Conservation (phyloP, 2,329 filamentous ascomycete species). For the Dothiorella sarmentorum region DNA sequence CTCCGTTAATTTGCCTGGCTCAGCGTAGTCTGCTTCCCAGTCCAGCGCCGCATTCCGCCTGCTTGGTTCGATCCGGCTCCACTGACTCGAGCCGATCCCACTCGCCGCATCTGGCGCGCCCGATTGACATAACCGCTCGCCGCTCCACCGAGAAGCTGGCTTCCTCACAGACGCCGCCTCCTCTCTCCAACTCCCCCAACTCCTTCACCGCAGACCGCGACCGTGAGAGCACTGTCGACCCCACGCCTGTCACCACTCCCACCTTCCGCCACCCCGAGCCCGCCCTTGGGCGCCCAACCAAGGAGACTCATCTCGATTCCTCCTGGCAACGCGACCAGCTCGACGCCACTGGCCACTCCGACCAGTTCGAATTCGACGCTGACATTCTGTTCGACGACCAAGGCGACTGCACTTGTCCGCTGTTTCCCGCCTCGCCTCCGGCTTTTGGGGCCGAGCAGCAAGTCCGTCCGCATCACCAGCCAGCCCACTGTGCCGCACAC, state of each 20-base stretch:
- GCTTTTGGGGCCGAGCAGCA: background rate
- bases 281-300: conserved; percentile 40
- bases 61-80: conserved; percentile 19
- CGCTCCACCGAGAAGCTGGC: conserved; percentile 17
- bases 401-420: conserved; percentile 40
- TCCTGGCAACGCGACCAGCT: conserved; percentile 45
- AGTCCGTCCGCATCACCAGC: background rate
- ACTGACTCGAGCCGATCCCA: conserved; percentile 19
- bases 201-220: conserved; percentile 20
- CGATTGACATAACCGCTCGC: conserved; percentile 17
- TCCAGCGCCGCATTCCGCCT: conserved; percentile 13
- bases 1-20: conserved; percentile 9
- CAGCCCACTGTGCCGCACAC: background rate
- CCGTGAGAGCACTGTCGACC: conserved; percentile 20
- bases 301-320: conserved; percentile 41
- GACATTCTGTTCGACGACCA: conserved; percentile 41
- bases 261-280: conserved; percentile 27
- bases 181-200: conserved; percentile 21
- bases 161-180: conserved; percentile 21
- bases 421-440: conserved; percentile 36
- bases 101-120: conserved; percentile 9
- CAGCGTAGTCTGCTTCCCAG: background rate
- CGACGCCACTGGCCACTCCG: conserved; percentile 27
- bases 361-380: conserved; percentile 27
- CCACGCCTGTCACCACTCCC: conserved; percentile 20